These are phyloP conservation scores for Chrysopogon serrulatus DNA, from an alignment of 176 grass and related monocot genomes.

Conservation along the genomic window DNA sequence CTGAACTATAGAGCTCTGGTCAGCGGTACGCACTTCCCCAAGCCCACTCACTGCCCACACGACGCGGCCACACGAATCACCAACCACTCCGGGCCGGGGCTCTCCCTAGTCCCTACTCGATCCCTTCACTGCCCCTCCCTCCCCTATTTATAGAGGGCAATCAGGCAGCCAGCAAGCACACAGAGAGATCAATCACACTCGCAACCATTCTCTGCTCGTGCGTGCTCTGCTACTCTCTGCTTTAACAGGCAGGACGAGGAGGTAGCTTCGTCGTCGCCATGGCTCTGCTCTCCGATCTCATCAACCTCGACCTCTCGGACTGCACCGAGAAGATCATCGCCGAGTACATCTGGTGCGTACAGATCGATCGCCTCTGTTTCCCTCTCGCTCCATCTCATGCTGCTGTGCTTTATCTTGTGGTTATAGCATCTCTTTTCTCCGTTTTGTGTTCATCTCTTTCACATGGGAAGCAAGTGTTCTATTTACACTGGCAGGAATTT, in stretches of 20 bases:
- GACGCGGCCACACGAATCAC: not conserved
- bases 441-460: not conserved
- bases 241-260: too few relatives aligned
- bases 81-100: not conserved
- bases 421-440: not conserved
- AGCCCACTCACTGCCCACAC: too few relatives aligned
- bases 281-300: conserved; percentile 35
- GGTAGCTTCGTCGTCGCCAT: conserved; percentile 15
- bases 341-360: conserved; percentile 68
- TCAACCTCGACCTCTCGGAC: conserved; percentile 59
- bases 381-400: not conserved
- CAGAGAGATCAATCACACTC: not conserved
- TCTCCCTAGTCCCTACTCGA: too few relatives aligned
- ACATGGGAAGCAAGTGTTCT: not conserved
- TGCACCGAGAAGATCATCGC: conserved; percentile 68
- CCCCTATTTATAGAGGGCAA: not conserved
- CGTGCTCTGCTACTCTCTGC: not conserved
- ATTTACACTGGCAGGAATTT: not conserved
- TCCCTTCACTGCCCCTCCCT: not conserved
- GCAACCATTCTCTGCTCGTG: not conserved
- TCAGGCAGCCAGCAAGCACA: not conserved
- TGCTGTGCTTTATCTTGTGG: not conserved
- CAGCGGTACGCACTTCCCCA: not conserved
- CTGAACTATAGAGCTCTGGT: not conserved
- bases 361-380: not conserved